phyloP scores from a whole-genome alignment of 805 yeast species.

The Metschnikowia picachoensis region DNA sequence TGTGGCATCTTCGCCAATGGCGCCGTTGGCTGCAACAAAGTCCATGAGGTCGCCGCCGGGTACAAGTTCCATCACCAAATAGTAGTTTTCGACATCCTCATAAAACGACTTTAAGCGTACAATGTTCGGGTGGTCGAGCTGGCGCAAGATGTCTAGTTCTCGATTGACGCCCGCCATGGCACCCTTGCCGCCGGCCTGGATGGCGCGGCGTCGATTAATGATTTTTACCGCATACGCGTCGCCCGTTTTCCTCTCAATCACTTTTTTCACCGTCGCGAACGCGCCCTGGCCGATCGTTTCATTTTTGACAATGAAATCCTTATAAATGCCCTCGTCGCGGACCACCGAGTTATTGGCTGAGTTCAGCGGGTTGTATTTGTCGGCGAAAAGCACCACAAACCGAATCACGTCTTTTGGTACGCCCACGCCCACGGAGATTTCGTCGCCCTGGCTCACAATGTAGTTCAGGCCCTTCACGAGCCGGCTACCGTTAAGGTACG shows the following conservation, averaged over 20 bases:
- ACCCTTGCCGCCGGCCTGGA: constrained; percentile 58
- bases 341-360: constrained; percentile 26
- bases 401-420: constrained; percentile 63
- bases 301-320: constrained; percentile 71
- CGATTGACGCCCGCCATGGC: constrained; percentile 75
- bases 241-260: constrained; percentile 81
- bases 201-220: constrained; percentile 70
- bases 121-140: constrained; percentile 79
- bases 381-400: constrained; percentile 50
- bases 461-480: constrained; percentile 75
- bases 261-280: constrained; percentile 91
- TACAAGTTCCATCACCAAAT: constrained; percentile 91
- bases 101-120: constrained; percentile 79
- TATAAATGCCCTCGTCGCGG: constrained; percentile 54
- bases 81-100: constrained; percentile 77
- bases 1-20: constrained; percentile 87
- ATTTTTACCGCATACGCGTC: constrained; percentile 87
- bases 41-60: constrained; percentile 98
- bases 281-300: constrained; percentile 98
- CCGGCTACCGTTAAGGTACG: constrained; percentile 72
- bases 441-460: constrained; percentile 88
- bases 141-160: constrained; percentile 75
- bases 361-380: constrained; percentile 32
- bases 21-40: constrained; percentile 87
- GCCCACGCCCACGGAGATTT: constrained; percentile 85